These are phyloP conservation scores for Fagopyrum homotropicum DNA, from an alignment of 148 eudicot species.

Conservation along the genomic window DNA sequence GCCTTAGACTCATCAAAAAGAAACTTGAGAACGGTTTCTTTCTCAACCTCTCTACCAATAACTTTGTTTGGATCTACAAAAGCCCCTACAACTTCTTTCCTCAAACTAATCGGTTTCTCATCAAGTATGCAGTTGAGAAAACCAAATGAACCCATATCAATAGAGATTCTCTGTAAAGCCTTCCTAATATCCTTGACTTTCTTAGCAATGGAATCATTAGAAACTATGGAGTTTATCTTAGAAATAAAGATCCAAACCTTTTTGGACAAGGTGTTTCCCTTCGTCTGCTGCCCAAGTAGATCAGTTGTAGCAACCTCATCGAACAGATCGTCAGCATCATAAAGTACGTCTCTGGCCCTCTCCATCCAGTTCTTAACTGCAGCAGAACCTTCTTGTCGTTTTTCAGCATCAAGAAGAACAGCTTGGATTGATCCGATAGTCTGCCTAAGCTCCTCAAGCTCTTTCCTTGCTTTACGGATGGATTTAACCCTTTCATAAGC, in stretches of 20 bases:
- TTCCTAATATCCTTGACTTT: background rate
- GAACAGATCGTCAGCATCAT: constrained; percentile 14
- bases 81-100: background rate
- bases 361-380: constrained; percentile 12
- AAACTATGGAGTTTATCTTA: background rate
- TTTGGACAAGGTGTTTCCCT: background rate
- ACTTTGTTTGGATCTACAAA: background rate
- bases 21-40: background rate
- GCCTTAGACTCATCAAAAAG: background rate
- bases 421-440: constrained; percentile 14
- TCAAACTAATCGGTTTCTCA: background rate
- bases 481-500: too few species aligned
- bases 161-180: background rate
- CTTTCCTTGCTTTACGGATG: background rate
- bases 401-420: constrained; percentile 20
- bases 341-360: background rate
- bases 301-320: constrained; percentile 9
- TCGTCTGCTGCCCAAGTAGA: too few species aligned
- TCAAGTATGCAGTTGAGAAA: background rate
- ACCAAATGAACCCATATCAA: background rate
- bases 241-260: background rate
- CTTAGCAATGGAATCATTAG: background rate
- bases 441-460: constrained; percentile 15
- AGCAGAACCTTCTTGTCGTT: background rate
- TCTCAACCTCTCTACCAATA: constrained; percentile 22